A percentile compares a stretch with the other conserved stretches of the same genome.
Evolutionary conservation across 805 yeast genomes (phyloP).

Genomic region (Candida caryicola): DNA sequence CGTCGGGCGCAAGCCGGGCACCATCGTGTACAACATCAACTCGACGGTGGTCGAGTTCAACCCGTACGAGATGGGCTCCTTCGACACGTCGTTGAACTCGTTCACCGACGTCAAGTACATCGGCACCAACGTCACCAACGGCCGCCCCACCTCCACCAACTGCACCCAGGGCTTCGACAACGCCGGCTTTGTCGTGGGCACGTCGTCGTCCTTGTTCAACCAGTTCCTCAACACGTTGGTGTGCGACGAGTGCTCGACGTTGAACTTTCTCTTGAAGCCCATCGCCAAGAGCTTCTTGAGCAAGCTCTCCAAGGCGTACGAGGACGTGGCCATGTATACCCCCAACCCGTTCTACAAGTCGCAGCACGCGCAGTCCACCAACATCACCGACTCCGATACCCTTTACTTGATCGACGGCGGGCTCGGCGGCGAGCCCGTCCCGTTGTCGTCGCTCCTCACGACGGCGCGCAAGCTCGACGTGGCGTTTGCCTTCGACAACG

Average conservation of each 20-base stretch:
- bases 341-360: slow-evolving; percentile 40
- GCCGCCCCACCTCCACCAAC: slow-evolving; percentile 21
- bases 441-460: slow-evolving; percentile 31
- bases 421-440: slow-evolving; percentile 35
- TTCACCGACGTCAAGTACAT: slow-evolving; percentile 37
- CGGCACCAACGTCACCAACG: slow-evolving; percentile 34
- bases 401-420: slow-evolving; percentile 40
- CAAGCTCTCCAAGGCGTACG: slow-evolving; percentile 21
- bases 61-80: slow-evolving; percentile 43
- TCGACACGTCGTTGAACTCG: slow-evolving; percentile 36
- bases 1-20: slow-evolving; percentile 34
- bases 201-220: slow-evolving; percentile 40
- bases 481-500: slow-evolving; percentile 37
- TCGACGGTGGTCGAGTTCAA: slow-evolving; percentile 41
- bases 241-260: slow-evolving; percentile 29
- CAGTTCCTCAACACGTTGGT: slow-evolving; percentile 32
- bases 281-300: slow-evolving; percentile 23
- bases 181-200: slow-evolving; percentile 38
- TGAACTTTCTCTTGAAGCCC: slow-evolving; percentile 24
- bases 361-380: slow-evolving; percentile 24
- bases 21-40: slow-evolving; percentile 28
- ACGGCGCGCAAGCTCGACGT: slow-evolving; percentile 35
- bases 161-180: slow-evolving; percentile 40
- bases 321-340: slow-evolving; percentile 32
- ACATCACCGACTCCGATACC: slow-evolving; percentile 26